phyloP scores from a whole-genome alignment of 768 basidiomycete species.

The Podaxis sp. region DNA sequence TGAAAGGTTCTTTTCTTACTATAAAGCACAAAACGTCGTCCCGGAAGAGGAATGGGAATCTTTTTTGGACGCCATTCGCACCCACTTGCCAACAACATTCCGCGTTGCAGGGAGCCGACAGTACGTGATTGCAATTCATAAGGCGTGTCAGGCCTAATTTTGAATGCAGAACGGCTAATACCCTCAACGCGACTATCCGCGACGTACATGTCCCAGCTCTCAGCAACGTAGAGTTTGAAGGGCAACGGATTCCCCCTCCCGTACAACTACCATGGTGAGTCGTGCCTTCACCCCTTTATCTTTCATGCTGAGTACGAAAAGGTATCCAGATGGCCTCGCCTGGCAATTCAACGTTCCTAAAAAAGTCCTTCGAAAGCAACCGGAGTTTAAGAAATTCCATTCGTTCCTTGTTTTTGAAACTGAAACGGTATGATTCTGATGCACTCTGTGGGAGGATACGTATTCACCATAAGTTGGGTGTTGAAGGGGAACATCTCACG shows the following conservation, averaged over 20 bases:
- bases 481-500: constrained; percentile 88
- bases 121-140: constrained; percentile 40
- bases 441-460: not conserved
- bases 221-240: constrained; percentile 73
- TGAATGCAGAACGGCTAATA: constrained; percentile 52
- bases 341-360: constrained; percentile 97
- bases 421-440: constrained; percentile 71
- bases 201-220: constrained; percentile 76
- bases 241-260: constrained; percentile 72
- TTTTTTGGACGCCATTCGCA: constrained; percentile 63
- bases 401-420: constrained; percentile 97
- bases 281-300: not conserved
- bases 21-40: constrained; percentile 74
- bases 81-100: constrained; percentile 90
- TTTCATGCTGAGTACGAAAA: constrained; percentile 26
- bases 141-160: constrained; percentile 9
- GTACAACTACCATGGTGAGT: constrained; percentile 80
- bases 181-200: constrained; percentile 78
- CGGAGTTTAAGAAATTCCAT: constrained; percentile 93
- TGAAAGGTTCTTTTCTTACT: constrained; percentile 64
- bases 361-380: constrained; percentile 78
- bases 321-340: constrained; percentile 94
- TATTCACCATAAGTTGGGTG: not conserved
- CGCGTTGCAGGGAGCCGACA: constrained; percentile 85
- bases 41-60: constrained; percentile 75